Percentiles rank a stretch among this genome's conserved stretches.
These are phyloP conservation scores for Volvariella surrecta DNA, from an alignment of 1,284 basidiomycete genomes.

Conservation along the genomic window DNA sequence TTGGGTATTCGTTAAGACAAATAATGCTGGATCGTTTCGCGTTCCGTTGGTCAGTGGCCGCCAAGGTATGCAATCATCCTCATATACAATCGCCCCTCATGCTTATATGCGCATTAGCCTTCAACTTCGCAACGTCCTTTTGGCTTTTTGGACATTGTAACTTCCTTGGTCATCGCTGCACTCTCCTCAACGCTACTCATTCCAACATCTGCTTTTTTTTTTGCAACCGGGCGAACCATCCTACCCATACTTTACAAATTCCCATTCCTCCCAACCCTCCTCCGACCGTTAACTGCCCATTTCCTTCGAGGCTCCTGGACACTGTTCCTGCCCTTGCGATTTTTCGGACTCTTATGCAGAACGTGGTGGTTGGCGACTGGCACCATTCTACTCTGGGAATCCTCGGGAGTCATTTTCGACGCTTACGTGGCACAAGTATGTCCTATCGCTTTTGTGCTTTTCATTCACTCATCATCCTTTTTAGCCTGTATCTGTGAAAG, in stretches of 20 bases:
- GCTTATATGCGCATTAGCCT: constrained; percentile 6
- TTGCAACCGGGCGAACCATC: constrained; percentile 33
- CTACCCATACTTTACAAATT: constrained; percentile 46
- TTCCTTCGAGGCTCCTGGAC: constrained; percentile 53
- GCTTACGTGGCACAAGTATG: constrained; percentile 33
- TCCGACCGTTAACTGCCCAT: constrained; percentile 54
- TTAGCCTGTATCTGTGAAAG: constrained; percentile 36
- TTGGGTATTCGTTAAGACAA: constrained; percentile 41
- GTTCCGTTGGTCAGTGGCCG: constrained; percentile 34
- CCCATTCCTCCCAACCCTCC: constrained; percentile 37
- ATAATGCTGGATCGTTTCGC: constrained; percentile 50
- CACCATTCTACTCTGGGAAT: constrained; percentile 52
- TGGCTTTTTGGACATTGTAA: constrained; percentile 22
- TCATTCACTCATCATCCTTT: not conserved
- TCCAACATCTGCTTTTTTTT: constrained; percentile 28
- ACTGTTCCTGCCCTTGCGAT: constrained; percentile 35
- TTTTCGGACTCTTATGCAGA: constrained; percentile 35
- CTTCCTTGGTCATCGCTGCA: constrained; percentile 27
- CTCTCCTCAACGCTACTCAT: constrained; percentile 26
- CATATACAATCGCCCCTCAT: not conserved
- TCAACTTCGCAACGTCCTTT: constrained; percentile 13
- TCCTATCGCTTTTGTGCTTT: not conserved
- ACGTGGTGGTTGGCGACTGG: constrained; percentile 40
- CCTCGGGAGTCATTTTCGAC: constrained; percentile 51
- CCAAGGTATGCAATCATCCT: constrained; percentile 6